Evolutionary conservation across 495 filamentous ascomycete species (phyloP).

Genomic region (Podospora comata): DNA sequence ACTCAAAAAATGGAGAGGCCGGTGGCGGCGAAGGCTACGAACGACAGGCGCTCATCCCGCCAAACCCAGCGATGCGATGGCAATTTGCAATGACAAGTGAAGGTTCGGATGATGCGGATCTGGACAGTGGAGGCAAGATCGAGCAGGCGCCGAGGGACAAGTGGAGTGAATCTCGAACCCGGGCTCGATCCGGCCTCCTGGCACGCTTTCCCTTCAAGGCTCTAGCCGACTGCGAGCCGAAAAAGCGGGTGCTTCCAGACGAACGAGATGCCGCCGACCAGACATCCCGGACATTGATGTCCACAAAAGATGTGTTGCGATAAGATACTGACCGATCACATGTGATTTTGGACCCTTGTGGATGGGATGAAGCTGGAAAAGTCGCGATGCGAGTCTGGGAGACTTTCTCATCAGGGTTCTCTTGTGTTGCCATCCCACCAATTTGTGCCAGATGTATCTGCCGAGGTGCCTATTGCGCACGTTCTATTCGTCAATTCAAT

Average conservation of each 20-base stretch:
- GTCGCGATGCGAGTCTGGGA: constrained; percentile 1
- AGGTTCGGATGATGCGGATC: constrained; percentile 5
- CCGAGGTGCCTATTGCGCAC: constrained; percentile 13
- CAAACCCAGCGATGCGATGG: not conserved
- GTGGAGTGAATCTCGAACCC: not conserved
- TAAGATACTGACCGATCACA: constrained; percentile 6
- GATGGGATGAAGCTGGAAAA: constrained; percentile 9
- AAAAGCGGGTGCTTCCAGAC: not conserved
- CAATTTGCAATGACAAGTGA: constrained; percentile 6
- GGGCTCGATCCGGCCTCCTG: not conserved
- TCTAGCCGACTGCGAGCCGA: constrained; percentile 10
- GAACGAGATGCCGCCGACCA: not conserved
- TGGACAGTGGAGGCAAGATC: not conserved
- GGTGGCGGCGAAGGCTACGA: not conserved
- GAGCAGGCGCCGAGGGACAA: constrained; percentile 1
- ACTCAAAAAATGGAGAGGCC: not conserved
- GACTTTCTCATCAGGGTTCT: not conserved
- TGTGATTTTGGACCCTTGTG: not conserved
- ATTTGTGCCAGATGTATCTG: constrained; percentile 3
- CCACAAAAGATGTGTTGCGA: not conserved
- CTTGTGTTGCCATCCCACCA: constrained; percentile 4
- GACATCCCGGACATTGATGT: not conserved
- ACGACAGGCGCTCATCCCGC: not conserved
- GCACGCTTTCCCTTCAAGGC: constrained; percentile 1
- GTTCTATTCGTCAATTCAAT: constrained; percentile 22